Conservation (phyloP, 768 basidiomycete genomes). For the Termitomyces sp. region DNA sequence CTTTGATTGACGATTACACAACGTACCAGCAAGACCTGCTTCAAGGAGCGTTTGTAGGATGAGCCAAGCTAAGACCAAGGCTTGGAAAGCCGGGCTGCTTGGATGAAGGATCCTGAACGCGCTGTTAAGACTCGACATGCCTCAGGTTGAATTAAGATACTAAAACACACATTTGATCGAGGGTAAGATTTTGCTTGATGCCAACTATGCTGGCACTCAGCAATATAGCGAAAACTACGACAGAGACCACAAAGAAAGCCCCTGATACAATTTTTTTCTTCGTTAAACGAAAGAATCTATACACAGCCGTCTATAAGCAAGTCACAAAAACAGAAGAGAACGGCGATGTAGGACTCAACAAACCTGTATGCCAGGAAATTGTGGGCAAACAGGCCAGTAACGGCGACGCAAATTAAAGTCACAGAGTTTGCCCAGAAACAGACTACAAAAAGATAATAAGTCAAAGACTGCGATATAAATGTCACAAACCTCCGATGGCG, state of each 20-base stretch:
- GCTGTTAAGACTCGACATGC: not conserved
- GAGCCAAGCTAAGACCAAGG: conserved; percentile 6
- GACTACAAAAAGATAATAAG: conserved; percentile 12
- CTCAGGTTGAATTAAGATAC: not conserved
- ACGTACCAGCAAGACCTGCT: conserved; percentile 7
- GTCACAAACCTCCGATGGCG: conserved; percentile 7
- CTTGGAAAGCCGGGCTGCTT: not conserved
- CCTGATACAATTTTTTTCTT: conserved; percentile 2
- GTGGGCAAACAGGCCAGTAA: conserved; percentile 32
- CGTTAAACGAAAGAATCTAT: conserved; percentile 11
- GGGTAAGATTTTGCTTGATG: conserved; percentile 6
- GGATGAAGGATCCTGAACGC: not conserved
- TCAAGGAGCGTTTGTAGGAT: conserved; percentile 7
- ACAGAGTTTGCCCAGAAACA: conserved; percentile 28
- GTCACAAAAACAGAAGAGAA: not conserved
- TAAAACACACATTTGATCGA: conserved; percentile 14
- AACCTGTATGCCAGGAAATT: conserved; percentile 27
- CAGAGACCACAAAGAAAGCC: not conserved
- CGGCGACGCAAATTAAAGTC: conserved; percentile 27
- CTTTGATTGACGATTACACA: not conserved
- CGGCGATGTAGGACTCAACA: not conserved
- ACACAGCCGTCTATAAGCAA: conserved; percentile 8
- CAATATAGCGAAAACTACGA: conserved; percentile 11
- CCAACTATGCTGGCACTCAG: conserved; percentile 10
- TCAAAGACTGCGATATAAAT: not conserved